Evolutionary conservation across 257 asterid species (phyloP).

Genomic region (Ophiorrhiza pumila): DNA sequence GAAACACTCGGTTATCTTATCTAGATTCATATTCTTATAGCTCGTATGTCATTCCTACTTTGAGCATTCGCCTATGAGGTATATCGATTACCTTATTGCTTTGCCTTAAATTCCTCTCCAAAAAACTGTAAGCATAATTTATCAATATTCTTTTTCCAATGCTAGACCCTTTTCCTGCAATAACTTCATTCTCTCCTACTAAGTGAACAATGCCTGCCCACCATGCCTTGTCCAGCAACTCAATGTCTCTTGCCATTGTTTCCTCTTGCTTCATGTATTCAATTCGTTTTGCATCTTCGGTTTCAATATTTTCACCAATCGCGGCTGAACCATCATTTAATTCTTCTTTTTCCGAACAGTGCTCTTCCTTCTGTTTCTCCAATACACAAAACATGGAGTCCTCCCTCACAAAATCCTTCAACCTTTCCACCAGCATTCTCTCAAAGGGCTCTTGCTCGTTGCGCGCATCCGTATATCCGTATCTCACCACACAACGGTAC

Average conservation of each 20-base stretch:
- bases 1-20: too few species aligned
- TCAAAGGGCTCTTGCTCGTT: constrained; percentile 43
- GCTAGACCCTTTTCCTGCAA: constrained; percentile 41
- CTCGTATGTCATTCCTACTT: constrained; percentile 63
- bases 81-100: constrained; percentile 45
- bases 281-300: neutral
- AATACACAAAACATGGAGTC: constrained; percentile 8
- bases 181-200: constrained; percentile 66
- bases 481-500: constrained; percentile 54
- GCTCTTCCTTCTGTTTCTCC: neutral
- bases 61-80: constrained; percentile 59
- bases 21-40: too few species aligned
- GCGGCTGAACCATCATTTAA: neutral
- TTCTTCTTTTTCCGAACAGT: neutral
- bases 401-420: constrained; percentile 31
- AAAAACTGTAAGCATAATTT: constrained; percentile 48
- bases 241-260: constrained; percentile 25
- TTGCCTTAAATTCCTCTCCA: constrained; percentile 58
- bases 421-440: constrained; percentile 29
- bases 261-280: neutral
- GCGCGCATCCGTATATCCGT: constrained; percentile 50
- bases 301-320: neutral
- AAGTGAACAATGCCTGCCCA: constrained; percentile 52
- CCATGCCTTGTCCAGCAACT: constrained; percentile 36
- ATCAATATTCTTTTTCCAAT: constrained; percentile 43